phyloP scores from a whole-genome alignment of 805 yeast species.

The Candida chilensis region DNA sequence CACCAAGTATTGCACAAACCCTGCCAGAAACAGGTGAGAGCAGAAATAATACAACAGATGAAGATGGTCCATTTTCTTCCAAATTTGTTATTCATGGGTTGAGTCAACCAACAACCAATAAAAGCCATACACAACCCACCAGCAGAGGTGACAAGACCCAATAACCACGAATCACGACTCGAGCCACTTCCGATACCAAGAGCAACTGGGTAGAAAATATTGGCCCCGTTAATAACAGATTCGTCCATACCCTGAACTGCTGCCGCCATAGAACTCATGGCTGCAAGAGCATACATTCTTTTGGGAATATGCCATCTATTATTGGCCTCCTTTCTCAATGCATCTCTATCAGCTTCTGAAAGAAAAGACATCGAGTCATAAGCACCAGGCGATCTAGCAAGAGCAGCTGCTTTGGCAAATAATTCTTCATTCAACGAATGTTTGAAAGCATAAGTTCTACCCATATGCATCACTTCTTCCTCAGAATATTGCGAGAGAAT shows the following conservation, averaged over 20 bases:
- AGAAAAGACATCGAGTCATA: slow-evolving; percentile 29
- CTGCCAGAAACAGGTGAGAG: slow-evolving; percentile 31
- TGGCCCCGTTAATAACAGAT: slow-evolving; percentile 34
- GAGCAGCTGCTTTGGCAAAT: slow-evolving; percentile 31
- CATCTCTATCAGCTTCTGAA: slow-evolving; percentile 24
- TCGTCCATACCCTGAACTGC: slow-evolving; percentile 42
- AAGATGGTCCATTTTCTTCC: slow-evolving; percentile 35
- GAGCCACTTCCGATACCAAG: slow-evolving; percentile 15
- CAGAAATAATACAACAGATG: slow-evolving; percentile 29
- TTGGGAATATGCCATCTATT: slow-evolving; percentile 27
- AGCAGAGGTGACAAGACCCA: slow-evolving; percentile 32
- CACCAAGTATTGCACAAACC: slow-evolving; percentile 34
- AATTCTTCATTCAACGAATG: slow-evolving; percentile 26
- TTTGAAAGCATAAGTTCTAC: slow-evolving; percentile 29
- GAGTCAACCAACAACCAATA: slow-evolving; percentile 31
- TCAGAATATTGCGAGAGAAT: slow-evolving; percentile 26
- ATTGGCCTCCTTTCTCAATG: slow-evolving; percentile 23
- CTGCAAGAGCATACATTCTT: slow-evolving; percentile 26
- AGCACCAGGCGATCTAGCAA: slow-evolving; percentile 27
- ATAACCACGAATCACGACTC: slow-evolving; percentile 20
- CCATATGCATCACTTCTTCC: slow-evolving; percentile 33
- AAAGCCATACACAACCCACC: slow-evolving; percentile 27
- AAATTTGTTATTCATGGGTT: slow-evolving; percentile 19
- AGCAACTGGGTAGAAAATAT: slow-evolving; percentile 24
- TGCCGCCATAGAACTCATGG: slow-evolving; percentile 40